Evolutionary conservation across 2,329 filamentous ascomycete species (phyloP).

Genomic region (Blastomyces percursus): DNA sequence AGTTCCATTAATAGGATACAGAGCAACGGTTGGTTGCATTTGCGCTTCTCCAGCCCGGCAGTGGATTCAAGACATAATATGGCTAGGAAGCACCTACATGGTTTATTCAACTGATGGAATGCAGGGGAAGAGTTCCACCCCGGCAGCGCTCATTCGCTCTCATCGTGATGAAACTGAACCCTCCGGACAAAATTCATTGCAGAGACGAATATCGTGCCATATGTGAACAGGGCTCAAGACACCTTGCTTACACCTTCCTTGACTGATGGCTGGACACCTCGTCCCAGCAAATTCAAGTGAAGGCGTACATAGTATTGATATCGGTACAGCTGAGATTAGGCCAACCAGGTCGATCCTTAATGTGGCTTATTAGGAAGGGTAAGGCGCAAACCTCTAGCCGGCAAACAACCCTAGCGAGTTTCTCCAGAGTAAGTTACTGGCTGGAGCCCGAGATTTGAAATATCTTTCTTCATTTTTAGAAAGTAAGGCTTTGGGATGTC

Average conservation of each 20-base stretch:
- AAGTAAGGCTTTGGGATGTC: neutral
- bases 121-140: neutral
- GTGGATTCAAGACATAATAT: neutral
- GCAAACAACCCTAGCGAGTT: neutral
- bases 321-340: neutral
- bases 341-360: neutral
- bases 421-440: neutral
- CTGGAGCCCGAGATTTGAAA: neutral
- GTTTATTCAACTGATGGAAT: neutral
- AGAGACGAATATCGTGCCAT: neutral
- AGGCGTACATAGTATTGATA: neutral
- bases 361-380: neutral
- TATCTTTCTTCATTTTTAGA: neutral
- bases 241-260: neutral
- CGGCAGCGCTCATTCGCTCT: neutral
- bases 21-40: neutral
- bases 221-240: neutral
- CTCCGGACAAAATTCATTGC: neutral
- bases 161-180: neutral
- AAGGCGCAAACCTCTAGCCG: neutral
- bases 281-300: neutral
- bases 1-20: conserved; percentile 1
- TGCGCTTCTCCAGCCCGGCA: neutral
- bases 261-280: neutral
- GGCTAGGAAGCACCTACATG: neutral